Base-by-base conservation (phyloP, 495 filamentous ascomycete genomes). In the Letharia lupina region DNA sequence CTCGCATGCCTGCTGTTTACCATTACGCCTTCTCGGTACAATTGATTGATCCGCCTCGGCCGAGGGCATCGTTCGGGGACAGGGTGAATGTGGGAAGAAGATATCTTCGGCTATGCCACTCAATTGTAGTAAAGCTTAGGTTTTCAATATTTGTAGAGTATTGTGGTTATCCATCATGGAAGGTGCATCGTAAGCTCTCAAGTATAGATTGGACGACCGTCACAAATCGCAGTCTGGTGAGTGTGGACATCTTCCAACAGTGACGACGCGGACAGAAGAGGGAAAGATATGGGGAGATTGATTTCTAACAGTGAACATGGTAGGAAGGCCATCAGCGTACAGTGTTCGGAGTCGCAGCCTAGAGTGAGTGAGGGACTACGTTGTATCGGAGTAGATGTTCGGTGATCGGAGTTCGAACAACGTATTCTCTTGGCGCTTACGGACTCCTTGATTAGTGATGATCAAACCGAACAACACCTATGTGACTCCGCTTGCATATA, bases 1-100 rank as follows among this genome's bases (percentile, higher is more conserved):
- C 50, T 64, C 39, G 37, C 62, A 37, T 28, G 62, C 62, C 37
- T 57, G 62, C 23, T 58, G 40, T 54, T 57, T 57, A 39, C 62
- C 35, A 42, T 64, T 64, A 12, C 39, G 40, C 47, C 62, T n/a
- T 31, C 31, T 57, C 3, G 50, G 62, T 18, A 56, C 33, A 31
- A 10, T 44, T 12, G 23, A 28, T 9, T 15, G 13, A 42, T 16
- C 50, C 15, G 39, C 8, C 39, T 64, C 62, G 15, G 62, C n/a
- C 2, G 41, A 57, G 20, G 23, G 23, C 23, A 28, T 28, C 23
- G 23, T 28, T 28, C 23, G 1, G 23, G 1, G 23, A 28, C 23
- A 28, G 23, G 0, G 23, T 28, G 23, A 1, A 28, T 28, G 23
- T 28, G 23, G 23, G 23, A 28, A 28, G 23, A 28, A 28, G 23